Base-by-base conservation (phyloP, 2,329 filamentous ascomycete genomes). In the Colletotrichum theobromicola region DNA sequence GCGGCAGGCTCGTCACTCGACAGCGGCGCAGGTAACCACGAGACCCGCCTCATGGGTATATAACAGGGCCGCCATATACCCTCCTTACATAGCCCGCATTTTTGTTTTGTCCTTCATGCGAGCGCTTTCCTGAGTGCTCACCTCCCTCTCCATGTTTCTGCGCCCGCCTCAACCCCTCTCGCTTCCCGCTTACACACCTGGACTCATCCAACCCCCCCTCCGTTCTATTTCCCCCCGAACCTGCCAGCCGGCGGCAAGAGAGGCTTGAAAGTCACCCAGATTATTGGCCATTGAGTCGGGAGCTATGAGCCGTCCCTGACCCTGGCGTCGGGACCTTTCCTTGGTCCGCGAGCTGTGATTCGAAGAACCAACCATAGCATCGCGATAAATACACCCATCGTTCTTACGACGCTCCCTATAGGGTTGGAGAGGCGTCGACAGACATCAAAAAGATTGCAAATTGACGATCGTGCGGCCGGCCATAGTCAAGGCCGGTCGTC, bases 51-150 rank as follows among this genome's bases (percentile, higher is more conserved):
- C n/a, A 37, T 53, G 61, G 69, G 69, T 63, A 63, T 73, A 75
- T 75, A 75, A 18, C 72, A 60, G 35, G 63, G 70, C 69, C 55
- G 57, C 72, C 30, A 69, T 75, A 75, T 75, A 75, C 72, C 72
- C 72, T 64, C 70, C 60, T 60, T 30, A 30, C 32, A 16, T 46
- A 21, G 35, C 30, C 62, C 15, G 35, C 30, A 32, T 21, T 57
- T 69, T 64, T 50, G 58, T 46, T 73, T 64, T 35, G 64, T 58
- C 60, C 24, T 63, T 35, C 67, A 67, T 65, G 55, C 68, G 21
- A 42, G 42, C n/a, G 42, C 13, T 61, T 21, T 50, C n/a, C 42
- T 50, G 42, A 50, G n/a, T 57, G 55, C 70, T 46, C 42, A 28
- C 55, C 24, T 28, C 30, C 21, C 57, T 34, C 32, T 30, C 46